phyloP scores from a whole-genome alignment of 2,329 filamentous ascomycete genomes.

The Emergomyces orientalis region DNA sequence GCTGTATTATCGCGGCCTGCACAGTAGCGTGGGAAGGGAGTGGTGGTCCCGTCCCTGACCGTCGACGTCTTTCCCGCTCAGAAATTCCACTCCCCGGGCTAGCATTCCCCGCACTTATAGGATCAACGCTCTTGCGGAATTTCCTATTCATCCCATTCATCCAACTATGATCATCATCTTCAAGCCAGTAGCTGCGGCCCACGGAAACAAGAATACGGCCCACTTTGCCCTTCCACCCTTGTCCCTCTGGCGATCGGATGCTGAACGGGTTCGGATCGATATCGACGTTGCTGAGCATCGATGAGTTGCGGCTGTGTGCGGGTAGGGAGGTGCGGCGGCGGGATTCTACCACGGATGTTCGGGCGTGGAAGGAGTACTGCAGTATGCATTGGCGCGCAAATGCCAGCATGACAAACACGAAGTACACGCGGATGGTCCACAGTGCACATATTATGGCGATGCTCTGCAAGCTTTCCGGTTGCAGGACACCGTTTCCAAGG shows the following conservation, averaged over 20 bases:
- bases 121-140: constrained; percentile 41
- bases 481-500: constrained; percentile 55
- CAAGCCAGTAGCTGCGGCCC: constrained; percentile 72
- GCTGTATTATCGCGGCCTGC: constrained; percentile 24
- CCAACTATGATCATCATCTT: constrained; percentile 60
- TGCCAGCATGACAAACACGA: constrained; percentile 71
- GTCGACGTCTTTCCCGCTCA: constrained; percentile 51
- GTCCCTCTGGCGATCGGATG: constrained; percentile 58
- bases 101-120: constrained; percentile 29
- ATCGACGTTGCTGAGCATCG: constrained; percentile 39
- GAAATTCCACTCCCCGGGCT: constrained; percentile 34
- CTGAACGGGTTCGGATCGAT: constrained; percentile 60
- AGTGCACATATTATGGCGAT: constrained; percentile 66
- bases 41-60: constrained; percentile 52
- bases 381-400: constrained; percentile 70
- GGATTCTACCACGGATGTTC: constrained; percentile 11
- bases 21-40: constrained; percentile 31
- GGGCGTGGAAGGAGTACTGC: constrained; percentile 52
- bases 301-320: constrained; percentile 35
- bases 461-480: constrained; percentile 61
- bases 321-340: constrained; percentile 23
- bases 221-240: constrained; percentile 68
- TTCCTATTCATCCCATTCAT: constrained; percentile 53
- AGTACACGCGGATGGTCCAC: constrained; percentile 71
- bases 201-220: constrained; percentile 70